phyloP scores from a whole-genome alignment of 148 eudicot genomes.

The Dysphania ambrosioides region DNA sequence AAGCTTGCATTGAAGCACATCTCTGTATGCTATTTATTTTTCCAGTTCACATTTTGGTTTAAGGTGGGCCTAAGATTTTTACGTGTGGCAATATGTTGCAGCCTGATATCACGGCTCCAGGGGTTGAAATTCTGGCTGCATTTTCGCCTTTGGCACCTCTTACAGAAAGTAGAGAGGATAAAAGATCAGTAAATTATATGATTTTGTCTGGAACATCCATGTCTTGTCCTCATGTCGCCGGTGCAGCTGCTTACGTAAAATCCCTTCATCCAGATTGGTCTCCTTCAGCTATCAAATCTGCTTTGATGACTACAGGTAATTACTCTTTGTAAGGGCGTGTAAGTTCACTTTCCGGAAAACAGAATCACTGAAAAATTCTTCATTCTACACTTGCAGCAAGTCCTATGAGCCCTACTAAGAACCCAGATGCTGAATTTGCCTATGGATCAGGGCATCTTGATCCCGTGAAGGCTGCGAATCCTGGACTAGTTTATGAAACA shows the following conservation, averaged over 20 bases:
- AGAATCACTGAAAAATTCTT: too few relatives aligned
- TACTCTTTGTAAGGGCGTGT: too few relatives aligned
- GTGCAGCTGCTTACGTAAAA: conserved; percentile 56
- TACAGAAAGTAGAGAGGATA: neutral
- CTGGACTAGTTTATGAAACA: conserved; percentile 54
- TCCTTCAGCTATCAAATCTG: conserved; percentile 60
- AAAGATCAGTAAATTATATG: conserved; percentile 31
- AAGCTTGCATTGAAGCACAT: too few relatives aligned
- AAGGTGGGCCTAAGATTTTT: neutral
- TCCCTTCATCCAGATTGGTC: conserved; percentile 65
- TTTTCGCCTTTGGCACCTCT: conserved; percentile 33
- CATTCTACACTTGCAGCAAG: conserved; percentile 37
- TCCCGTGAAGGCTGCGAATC: conserved; percentile 41
- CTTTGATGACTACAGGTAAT: conserved; percentile 71
- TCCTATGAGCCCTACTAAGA: conserved; percentile 30
- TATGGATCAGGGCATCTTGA: conserved; percentile 61
- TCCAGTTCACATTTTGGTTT: too few relatives aligned
- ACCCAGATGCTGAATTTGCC: conserved; percentile 41
- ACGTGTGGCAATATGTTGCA: conserved; percentile 11
- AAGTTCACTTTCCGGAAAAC: too few relatives aligned
- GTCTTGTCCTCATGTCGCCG: conserved; percentile 70
- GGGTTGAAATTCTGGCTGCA: conserved; percentile 61
- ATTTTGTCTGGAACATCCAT: conserved; percentile 59
- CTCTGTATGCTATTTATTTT: too few relatives aligned
- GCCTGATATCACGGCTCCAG: conserved; percentile 77